Base-by-base conservation (phyloP, 1,139 yeast species). In the Debaryomyces singareniensis region DNA sequence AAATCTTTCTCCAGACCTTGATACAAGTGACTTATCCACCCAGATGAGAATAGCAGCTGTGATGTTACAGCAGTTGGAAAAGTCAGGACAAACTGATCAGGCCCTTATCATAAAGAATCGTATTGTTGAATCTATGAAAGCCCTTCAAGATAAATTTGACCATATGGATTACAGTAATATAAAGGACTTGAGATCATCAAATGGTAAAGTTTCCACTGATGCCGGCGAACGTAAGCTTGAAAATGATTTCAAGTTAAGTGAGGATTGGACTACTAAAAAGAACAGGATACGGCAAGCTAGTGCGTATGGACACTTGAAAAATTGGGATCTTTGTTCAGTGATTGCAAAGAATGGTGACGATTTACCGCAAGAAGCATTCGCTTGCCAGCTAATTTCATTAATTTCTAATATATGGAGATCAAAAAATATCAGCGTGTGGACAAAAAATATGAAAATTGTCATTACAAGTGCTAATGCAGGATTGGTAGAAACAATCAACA, bases 281-380 rank as follows among this genome's bases (percentile, higher is more conserved):
- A 80, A 74, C 36, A 66, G 97, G 40, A 89, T 91, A 24, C 68
- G 93, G 35, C 72, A 70, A 33, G 67, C 81, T 4, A 84, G 95
- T 34, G 74, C 76, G 5, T 87, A 67, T 49, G 98, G 98, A 0
- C 94, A 87, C 49, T 54, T 82, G 16, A 82, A 79, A 20, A 84
- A 86, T 51, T 91, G 98, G 98, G 97, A 91, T 37, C 55, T 91
- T 24, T 86, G 91, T 43, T 87, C 96, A 0, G 96, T 89, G 3
- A 91, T 91, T 49, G 96, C 91, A 5, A 91, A 91, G 49, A 89
- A 95, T 29, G 98, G 98, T 18, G 91, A 84, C 46, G 98, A 91
- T 53, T 56, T 91, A 31, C 84, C 96, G 13, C 98, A 91, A 51
- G 98, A 91, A 51, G 96, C 98, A 0, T 87, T 91, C 64, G 98